Percentiles rank a stretch among this genome's conserved stretches.
phyloP scores from a whole-genome alignment of 2,329 filamentous ascomycete species.

The Ophiostoma sp. region DNA sequence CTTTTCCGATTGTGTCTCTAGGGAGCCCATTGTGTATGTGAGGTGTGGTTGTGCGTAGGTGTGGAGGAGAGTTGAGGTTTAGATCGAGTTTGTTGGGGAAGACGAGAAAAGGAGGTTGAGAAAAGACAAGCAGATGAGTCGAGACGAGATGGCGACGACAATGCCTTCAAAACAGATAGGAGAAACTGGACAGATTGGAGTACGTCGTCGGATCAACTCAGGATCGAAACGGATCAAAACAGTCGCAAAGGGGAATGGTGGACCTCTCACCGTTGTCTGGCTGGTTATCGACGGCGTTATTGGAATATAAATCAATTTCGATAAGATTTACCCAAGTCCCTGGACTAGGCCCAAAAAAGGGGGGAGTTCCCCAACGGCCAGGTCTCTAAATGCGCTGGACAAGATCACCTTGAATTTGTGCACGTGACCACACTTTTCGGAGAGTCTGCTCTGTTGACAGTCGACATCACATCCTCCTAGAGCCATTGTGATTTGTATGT shows the following conservation, averaged over 20 bases:
- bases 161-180: background rate
- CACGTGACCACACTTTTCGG: background rate
- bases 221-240: background rate
- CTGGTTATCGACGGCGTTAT: background rate
- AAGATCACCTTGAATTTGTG: background rate
- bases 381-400: background rate
- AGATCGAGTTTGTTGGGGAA: background rate
- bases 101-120: background rate
- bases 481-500: background rate
- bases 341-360: background rate
- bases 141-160: background rate
- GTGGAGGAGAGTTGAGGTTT: background rate
- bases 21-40: slow-evolving; percentile 7
- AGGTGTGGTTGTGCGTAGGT: background rate
- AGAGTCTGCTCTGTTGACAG: background rate
- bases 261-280: background rate
- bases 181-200: background rate
- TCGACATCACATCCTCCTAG: background rate
- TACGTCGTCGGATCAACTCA: background rate
- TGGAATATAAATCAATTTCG: slow-evolving; percentile 5
- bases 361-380: background rate
- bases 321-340: background rate
- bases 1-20: slow-evolving; percentile 30
- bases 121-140: background rate
- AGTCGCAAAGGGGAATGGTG: background rate